phyloP scores from a whole-genome alignment of 1,139 yeast species.

The Zygosaccharomyces sapae region DNA sequence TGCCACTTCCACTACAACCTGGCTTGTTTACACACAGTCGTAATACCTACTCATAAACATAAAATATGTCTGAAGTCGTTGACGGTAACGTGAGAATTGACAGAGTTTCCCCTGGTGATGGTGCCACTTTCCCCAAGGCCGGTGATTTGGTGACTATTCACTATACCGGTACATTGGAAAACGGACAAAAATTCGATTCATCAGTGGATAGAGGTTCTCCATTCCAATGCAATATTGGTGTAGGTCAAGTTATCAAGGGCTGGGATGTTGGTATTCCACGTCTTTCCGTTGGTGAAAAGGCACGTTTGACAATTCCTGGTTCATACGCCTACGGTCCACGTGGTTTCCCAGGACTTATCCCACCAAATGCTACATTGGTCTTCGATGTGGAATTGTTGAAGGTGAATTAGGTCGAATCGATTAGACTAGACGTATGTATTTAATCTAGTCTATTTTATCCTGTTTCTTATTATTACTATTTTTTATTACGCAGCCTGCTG shows the following conservation, averaged over 20 bases:
- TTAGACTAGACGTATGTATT: neutral
- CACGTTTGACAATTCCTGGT: conserved; percentile 87
- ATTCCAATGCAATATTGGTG: conserved; percentile 89
- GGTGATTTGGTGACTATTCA: conserved; percentile 91
- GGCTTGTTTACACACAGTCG: too few species aligned
- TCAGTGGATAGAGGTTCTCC: conserved; percentile 93
- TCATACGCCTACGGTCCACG: conserved; percentile 90
- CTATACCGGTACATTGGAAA: conserved; percentile 90
- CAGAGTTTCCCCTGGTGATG: conserved; percentile 54
- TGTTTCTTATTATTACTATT: conserved; percentile 12
- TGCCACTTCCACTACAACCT: too few species aligned
- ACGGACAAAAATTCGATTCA: conserved; percentile 93
- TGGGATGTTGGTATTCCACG: conserved; percentile 94
- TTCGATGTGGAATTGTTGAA: conserved; percentile 88
- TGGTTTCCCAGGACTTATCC: conserved; percentile 94
- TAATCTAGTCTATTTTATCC: neutral
- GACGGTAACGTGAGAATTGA: conserved; percentile 42
- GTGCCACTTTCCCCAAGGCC: conserved; percentile 72
- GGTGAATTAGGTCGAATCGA: conserved; percentile 52
- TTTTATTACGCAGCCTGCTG: conserved; percentile 29
- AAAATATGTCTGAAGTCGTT: conserved; percentile 35
- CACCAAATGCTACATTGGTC: conserved; percentile 89
- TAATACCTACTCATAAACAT: too few species aligned
- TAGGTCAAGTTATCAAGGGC: conserved; percentile 92
- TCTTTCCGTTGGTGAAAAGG: conserved; percentile 87